These are phyloP conservation scores for Daldinia grandis DNA, from an alignment of 495 filamentous ascomycete species.

Conservation along the genomic window DNA sequence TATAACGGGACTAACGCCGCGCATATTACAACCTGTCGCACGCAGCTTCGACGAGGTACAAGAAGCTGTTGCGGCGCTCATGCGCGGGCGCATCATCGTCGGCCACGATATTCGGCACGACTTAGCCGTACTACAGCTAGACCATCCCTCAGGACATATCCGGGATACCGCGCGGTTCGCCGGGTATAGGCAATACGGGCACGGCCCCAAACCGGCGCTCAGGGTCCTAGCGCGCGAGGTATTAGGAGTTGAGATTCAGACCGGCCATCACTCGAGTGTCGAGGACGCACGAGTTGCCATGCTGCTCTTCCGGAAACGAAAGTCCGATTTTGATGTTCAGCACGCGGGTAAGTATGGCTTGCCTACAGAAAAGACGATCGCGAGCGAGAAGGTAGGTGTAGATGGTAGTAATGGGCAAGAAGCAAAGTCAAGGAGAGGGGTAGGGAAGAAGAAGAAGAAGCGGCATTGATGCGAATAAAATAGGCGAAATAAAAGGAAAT, in stretches of 20 bases:
- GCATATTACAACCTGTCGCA: conserved; percentile 74
- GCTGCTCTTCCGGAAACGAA: conserved; percentile 82
- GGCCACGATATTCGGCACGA: conserved; percentile 94
- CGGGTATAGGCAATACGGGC: conserved; percentile 74
- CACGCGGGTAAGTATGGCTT: conserved; percentile 66
- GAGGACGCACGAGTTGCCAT: conserved; percentile 93
- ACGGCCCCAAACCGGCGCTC: conserved; percentile 80
- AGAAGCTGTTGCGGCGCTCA: conserved; percentile 71
- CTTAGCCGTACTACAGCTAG: conserved; percentile 75
- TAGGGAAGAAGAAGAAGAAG: conserved; percentile 46
- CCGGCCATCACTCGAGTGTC: conserved; percentile 70
- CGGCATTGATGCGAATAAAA: conserved; percentile 9
- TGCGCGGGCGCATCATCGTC: conserved; percentile 78
- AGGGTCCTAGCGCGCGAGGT: conserved; percentile 78
- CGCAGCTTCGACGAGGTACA: conserved; percentile 79
- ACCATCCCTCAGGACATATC: conserved; percentile 77
- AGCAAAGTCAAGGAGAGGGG: conserved; percentile 56
- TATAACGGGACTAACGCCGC: conserved; percentile 79
- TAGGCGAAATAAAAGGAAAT: background rate
- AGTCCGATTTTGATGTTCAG: conserved; percentile 82
- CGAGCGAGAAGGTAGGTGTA: conserved; percentile 50
- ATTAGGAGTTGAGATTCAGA: conserved; percentile 84
- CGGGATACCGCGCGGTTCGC: conserved; percentile 84
- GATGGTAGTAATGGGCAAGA: conserved; percentile 48
- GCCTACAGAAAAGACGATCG: conserved; percentile 54